Conservation (phyloP, 139 green algal genomes). For the Ettlia oleoabundans region DNA sequence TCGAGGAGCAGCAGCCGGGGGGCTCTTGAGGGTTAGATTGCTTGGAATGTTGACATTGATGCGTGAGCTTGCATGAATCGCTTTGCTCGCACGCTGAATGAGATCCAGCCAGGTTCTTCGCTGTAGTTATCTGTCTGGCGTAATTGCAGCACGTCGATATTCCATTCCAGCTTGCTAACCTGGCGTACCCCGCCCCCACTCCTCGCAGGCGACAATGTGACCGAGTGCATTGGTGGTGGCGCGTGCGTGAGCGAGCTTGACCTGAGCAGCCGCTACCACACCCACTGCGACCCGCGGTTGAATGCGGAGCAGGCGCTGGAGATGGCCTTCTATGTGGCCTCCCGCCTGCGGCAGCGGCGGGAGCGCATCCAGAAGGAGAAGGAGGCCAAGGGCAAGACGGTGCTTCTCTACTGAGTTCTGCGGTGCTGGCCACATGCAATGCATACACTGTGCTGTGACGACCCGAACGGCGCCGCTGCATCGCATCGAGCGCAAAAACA, state of each 20-base stretch:
- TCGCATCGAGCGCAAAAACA: no score
- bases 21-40: no score
- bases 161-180: no score
- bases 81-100: no score
- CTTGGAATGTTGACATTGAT: no score
- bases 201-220: slow-evolving; percentile 86
- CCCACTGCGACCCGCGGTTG: slow-evolving; percentile 99
- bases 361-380: slow-evolving; percentile 25
- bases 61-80: no score
- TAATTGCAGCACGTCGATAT: no score
- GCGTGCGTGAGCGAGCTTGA: slow-evolving; percentile 71
- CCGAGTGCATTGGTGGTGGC: slow-evolving; percentile 97
- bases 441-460: background rate
- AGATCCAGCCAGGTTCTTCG: no score
- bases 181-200: no score
- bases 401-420: slow-evolving; percentile 38
- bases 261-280: slow-evolving; percentile 95
- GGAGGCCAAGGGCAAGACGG: slow-evolving; percentile 15
- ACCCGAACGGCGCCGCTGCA: no score
- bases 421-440: background rate
- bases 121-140: no score
- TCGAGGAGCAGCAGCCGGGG: no score
- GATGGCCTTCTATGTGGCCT: slow-evolving; percentile 97
- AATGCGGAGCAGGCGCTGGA: slow-evolving; percentile 98
- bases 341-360: slow-evolving; percentile 64